Evolutionary conservation across 257 asterid species (phyloP).

Genomic region (Solanum chilense): DNA sequence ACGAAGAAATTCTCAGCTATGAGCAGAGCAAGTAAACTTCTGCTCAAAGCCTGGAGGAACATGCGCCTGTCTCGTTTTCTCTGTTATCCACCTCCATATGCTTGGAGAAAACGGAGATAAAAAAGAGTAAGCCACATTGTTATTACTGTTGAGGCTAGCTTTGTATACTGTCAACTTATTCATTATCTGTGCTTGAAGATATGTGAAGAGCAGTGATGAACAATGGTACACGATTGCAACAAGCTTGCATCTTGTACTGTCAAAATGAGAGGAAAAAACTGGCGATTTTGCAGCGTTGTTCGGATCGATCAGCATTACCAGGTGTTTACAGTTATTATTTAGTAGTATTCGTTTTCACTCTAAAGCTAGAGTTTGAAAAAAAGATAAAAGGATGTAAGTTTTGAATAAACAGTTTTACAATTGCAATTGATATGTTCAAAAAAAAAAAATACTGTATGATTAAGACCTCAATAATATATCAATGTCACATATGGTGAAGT

Average conservation of each 20-base stretch:
- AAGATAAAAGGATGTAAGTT: neutral
- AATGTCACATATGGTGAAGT: neutral
- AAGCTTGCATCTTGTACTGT: neutral
- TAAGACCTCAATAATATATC: neutral
- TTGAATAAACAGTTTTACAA: neutral
- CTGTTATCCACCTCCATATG: neutral
- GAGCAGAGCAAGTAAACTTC: neutral
- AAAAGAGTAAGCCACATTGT: neutral
- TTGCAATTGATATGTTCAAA: neutral
- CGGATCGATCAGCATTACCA: neutral
- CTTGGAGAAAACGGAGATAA: neutral
- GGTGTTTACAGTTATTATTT: neutral
- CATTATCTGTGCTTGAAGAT: neutral
- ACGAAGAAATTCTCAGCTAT: constrained; percentile 10
- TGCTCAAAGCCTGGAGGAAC: neutral
- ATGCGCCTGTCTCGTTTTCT: neutral
- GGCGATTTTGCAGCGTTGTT: neutral
- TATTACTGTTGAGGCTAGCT: neutral
- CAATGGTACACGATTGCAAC: neutral
- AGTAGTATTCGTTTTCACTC: neutral
- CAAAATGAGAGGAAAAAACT: neutral
- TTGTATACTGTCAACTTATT: neutral
- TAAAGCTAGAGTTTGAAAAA: neutral
- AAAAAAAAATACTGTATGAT: neutral
- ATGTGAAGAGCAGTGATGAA: neutral